Base-by-base conservation (phyloP, 2,329 filamentous ascomycete genomes). In the Fusarium robinianum region DNA sequence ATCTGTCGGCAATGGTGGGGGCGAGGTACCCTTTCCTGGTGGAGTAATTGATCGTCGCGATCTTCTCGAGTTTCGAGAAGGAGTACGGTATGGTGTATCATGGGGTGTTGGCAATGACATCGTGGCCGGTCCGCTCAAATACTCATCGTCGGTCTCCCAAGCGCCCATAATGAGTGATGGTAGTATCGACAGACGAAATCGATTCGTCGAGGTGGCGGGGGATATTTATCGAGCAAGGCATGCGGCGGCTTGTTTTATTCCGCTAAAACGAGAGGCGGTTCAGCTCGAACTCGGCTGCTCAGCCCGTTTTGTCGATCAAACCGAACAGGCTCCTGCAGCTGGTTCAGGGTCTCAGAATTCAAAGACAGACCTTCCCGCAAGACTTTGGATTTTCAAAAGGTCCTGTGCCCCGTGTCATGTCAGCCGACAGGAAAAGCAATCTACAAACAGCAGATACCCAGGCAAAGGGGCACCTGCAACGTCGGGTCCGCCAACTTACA, bases 71-170 rank as follows among this genome's bases (percentile, higher is more conserved):
- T 58, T 75, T 57, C 83, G 79, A 17, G 89, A 91, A 37, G 84
- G 81, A 6, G 84, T 85, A 58, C 85, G 78, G 60, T 88, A 88
- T 14, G 86, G 85, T 17, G 86, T 87, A 53, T 86, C 83, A 23
- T 79, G 77, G 8, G 88, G 84, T 23, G 86, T 85, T 19, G 89
- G 85, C 46, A 90, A 73, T 32, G 80, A 74, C 57, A 80, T 75
- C 52, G 74, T 74, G 54, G 78, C 76, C 50, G 78, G 63, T 21
- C 64, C 77, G 49, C 73, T 73, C 54, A 75, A 71, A 53, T 76
- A 76, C 65, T 85, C 81, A 60, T 85, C 79, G 49, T 85, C 81
- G 6, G 79, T 84, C 63, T 83, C 78, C 80, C 80, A 83, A 32
- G 69, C 70, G 47, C 71, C 71, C 79, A 83, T 84, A 31, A 53